Evolutionary conservation across 495 filamentous ascomycete species (phyloP).

Genomic region (Aspergillus ostianus): DNA sequence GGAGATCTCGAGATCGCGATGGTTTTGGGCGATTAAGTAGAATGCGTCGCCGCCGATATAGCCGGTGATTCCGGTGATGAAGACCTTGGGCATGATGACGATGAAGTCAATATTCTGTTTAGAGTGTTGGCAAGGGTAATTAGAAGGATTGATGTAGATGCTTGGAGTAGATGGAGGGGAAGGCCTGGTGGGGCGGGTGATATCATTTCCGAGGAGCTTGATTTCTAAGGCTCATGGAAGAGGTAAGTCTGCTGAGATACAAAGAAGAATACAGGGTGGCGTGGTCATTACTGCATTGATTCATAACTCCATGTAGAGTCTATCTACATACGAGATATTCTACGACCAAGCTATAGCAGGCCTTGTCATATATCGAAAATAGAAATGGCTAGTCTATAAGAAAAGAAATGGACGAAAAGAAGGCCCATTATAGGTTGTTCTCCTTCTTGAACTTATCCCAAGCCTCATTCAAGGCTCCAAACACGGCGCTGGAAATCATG

Average conservation of each 20-base stretch:
- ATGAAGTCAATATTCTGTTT: neutral
- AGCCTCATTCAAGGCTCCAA: slow-evolving; percentile 90
- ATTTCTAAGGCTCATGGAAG: neutral
- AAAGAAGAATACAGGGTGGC: no score
- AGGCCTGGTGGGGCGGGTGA: no score
- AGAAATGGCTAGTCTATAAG: slow-evolving; percentile 11
- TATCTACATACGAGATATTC: slow-evolving; percentile 7
- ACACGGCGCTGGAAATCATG: slow-evolving; percentile 90
- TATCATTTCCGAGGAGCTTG: neutral
- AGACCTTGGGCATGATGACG: neutral
- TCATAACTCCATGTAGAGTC: neutral
- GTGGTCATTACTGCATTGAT: neutral
- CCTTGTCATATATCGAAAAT: neutral
- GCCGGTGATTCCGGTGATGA: slow-evolving; percentile 30
- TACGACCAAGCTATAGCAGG: neutral
- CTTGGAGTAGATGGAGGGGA: neutral
- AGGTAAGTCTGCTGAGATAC: neutral
- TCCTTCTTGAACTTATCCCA: slow-evolving; percentile 98
- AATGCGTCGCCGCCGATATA: slow-evolving; percentile 53
- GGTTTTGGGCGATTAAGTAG: slow-evolving; percentile 33
- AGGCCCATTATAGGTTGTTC: slow-evolving; percentile 52
- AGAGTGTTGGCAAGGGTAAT: neutral
- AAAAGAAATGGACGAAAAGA: slow-evolving; percentile 9
- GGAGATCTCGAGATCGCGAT: slow-evolving; percentile 45
- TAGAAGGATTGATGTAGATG: neutral